phyloP scores from a whole-genome alignment of 257 asterid genomes.

The Capsicum baccatum region DNA sequence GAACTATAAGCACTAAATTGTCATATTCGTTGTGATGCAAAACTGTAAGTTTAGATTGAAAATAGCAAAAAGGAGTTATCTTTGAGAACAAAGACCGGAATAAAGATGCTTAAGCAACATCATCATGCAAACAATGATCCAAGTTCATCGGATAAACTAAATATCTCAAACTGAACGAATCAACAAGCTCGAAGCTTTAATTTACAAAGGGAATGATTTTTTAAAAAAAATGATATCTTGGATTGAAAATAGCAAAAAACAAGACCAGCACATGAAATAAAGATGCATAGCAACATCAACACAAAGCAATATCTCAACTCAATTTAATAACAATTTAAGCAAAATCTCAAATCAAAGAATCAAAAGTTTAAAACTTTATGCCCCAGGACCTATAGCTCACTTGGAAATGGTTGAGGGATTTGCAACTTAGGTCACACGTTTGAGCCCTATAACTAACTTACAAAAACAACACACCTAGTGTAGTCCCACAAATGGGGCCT shows the following conservation, averaged over 20 bases:
- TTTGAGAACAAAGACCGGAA: neutral
- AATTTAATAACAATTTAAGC: neutral
- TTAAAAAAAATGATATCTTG: neutral
- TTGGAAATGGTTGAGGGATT: too few relatives aligned
- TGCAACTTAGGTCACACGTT: too few relatives aligned
- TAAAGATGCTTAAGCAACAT: neutral
- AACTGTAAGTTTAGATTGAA: neutral
- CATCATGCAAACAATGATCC: neutral
- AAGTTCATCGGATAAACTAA: neutral
- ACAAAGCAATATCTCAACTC: neutral
- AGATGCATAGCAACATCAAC: neutral
- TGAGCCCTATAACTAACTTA: too few relatives aligned
- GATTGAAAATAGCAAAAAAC: neutral
- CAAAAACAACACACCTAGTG: too few relatives aligned
- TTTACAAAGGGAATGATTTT: neutral
- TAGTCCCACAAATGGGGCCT: too few relatives aligned
- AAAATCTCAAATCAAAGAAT: neutral
- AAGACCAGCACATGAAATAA: neutral
- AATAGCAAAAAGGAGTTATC: neutral
- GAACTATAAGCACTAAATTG: neutral
- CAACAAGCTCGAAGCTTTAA: neutral
- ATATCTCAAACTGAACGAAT: neutral
- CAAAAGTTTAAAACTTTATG: neutral
- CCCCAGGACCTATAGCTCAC: too few relatives aligned
- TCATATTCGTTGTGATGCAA: neutral